phyloP scores from a whole-genome alignment of 129 eudicot genomes.

The Ambrosia trifida region DNA sequence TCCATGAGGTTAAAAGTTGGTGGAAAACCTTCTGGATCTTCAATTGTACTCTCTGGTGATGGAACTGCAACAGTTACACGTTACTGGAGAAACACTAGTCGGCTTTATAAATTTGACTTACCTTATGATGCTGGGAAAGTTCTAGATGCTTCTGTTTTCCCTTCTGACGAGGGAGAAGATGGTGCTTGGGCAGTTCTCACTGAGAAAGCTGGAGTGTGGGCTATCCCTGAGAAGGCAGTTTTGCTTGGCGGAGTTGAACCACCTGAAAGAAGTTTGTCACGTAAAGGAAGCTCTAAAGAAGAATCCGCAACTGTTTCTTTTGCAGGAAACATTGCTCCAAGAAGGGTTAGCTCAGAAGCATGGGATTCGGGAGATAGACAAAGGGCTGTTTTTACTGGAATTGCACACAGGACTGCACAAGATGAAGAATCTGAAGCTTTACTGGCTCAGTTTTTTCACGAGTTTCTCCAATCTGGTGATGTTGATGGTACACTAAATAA shows the following conservation, averaged over 20 bases:
- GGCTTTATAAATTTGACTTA: constrained; percentile 92
- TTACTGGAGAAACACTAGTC: constrained; percentile 71
- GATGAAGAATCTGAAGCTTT: constrained; percentile 96
- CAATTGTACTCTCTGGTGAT: constrained; percentile 87
- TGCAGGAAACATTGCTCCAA: constrained; percentile 65
- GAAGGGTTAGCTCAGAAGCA: constrained; percentile 75
- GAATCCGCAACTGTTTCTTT: constrained; percentile 56
- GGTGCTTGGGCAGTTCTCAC: constrained; percentile 97
- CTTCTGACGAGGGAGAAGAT: constrained; percentile 79
- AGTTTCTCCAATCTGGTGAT: constrained; percentile 71
- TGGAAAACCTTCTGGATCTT: constrained; percentile 97
- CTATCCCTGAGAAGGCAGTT: constrained; percentile 95
- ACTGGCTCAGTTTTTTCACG: constrained; percentile 71
- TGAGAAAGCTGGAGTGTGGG: constrained; percentile 97
- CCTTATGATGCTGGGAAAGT: constrained; percentile 98
- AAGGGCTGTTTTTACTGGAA: constrained; percentile 53
- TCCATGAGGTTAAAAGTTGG: constrained; percentile 87
- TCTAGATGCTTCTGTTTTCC: constrained; percentile 89
- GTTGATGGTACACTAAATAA: constrained; percentile 59
- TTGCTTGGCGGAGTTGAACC: constrained; percentile 98
- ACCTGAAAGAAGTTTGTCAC: constrained; percentile 95
- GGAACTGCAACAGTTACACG: constrained; percentile 95
- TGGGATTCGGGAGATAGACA: constrained; percentile 79
- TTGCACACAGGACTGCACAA: constrained; percentile 65
- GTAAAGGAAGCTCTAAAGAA: constrained; percentile 96